Conservation (phyloP, 139 green algal genomes). For the Coelastrella sp. region DNA sequence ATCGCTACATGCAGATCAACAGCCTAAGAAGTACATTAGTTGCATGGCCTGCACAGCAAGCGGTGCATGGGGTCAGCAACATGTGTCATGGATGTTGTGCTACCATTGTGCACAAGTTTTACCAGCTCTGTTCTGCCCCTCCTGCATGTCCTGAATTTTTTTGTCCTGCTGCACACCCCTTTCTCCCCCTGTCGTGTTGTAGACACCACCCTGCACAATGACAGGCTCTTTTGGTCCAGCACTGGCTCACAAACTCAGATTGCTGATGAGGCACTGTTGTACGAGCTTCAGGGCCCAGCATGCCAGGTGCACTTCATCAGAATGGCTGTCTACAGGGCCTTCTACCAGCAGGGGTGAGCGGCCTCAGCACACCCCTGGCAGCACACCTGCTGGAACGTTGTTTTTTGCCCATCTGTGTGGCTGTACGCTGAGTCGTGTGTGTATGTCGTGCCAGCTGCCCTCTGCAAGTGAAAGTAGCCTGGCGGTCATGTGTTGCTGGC, state of each 20-base stretch:
- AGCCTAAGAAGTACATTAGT: neutral
- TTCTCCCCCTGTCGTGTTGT: too few species aligned
- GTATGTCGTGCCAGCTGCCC: too few species aligned
- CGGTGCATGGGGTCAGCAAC: neutral
- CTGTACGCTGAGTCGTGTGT: too few species aligned
- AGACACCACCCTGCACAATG: constrained; percentile 21
- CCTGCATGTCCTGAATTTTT: neutral
- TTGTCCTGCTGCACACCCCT: neutral
- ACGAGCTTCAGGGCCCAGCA: neutral
- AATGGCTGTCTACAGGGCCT: constrained; percentile 33
- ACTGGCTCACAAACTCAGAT: neutral
- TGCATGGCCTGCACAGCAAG: neutral
- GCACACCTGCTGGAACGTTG: neutral
- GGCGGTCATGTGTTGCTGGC: too few species aligned
- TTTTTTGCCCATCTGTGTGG: neutral
- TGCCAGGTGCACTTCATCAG: neutral
- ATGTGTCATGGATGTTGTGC: neutral
- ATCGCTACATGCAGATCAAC: neutral
- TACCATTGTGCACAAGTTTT: neutral
- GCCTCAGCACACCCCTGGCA: neutral
- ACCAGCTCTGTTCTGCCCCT: neutral
- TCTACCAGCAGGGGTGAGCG: constrained; percentile 24
- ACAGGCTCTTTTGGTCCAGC: constrained; percentile 18
- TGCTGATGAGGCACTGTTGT: constrained; percentile 27
- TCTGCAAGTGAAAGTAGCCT: too few species aligned